Evolutionary conservation across 805 yeast species (phyloP).

Genomic region (Saccharomycopsis lassenensis): DNA sequence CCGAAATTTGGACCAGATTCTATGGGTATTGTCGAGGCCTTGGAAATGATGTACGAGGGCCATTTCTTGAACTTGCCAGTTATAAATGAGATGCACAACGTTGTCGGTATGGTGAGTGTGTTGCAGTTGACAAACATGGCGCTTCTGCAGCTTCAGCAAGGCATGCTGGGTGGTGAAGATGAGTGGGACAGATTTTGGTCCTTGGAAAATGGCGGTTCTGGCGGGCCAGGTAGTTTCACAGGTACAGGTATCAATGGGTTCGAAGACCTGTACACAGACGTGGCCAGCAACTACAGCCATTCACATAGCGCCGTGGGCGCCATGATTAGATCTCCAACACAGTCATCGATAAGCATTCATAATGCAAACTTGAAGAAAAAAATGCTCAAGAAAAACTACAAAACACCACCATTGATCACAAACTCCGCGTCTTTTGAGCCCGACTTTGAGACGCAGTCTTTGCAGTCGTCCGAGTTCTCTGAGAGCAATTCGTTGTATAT

Average conservation of each 20-base stretch:
- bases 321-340: conserved; percentile 13
- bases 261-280: no score
- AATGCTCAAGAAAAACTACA: neutral
- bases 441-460: neutral
- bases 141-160: conserved; percentile 26
- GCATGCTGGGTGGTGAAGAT: conserved; percentile 17
- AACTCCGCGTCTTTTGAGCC: neutral
- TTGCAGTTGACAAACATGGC: conserved; percentile 33
- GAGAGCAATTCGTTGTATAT: conserved; percentile 11
- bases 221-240: no score
- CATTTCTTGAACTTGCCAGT: conserved; percentile 35
- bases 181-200: conserved; percentile 27
- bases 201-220: no score
- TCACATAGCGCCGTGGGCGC: no score
- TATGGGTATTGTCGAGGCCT: conserved; percentile 32
- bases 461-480: neutral
- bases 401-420: neutral
- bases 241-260: no score
- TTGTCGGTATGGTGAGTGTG: conserved; percentile 35
- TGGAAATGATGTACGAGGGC: conserved; percentile 37
- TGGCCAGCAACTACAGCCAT: no score
- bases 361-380: conserved; percentile 11
- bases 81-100: conserved; percentile 22
- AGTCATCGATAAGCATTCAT: conserved; percentile 11
- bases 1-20: conserved; percentile 34